A percentile compares a stretch with the other conserved stretches of the same genome.
These are phyloP conservation scores for Niveomyces coronatus DNA, from an alignment of 2,329 filamentous ascomycete species.

Conservation along the genomic window DNA sequence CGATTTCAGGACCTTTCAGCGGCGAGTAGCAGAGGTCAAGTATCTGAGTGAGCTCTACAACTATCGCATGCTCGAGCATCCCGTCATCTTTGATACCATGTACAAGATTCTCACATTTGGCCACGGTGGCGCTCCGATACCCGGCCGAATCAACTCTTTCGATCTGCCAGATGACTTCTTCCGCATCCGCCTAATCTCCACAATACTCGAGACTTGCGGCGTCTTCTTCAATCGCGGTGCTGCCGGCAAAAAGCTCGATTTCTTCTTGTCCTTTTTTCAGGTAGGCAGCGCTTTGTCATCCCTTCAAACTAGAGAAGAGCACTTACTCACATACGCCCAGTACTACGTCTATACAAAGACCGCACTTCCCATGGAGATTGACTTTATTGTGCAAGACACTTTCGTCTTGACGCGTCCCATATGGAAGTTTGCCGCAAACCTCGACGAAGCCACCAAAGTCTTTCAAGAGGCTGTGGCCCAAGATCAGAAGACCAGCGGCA, in stretches of 20 bases:
- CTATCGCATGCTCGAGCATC: conserved; percentile 92
- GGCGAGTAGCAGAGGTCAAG: conserved; percentile 88
- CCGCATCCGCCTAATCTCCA: conserved; percentile 81
- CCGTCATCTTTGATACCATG: conserved; percentile 87
- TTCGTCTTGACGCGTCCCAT: conserved; percentile 78
- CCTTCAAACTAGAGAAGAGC: neutral
- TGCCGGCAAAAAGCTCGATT: conserved; percentile 94
- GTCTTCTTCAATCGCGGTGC: conserved; percentile 91
- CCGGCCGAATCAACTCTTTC: conserved; percentile 64
- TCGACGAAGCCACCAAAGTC: conserved; percentile 72
- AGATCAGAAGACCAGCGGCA: conserved; percentile 72
- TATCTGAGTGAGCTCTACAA: conserved; percentile 96
- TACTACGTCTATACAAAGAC: conserved; percentile 94
- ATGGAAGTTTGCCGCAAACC: conserved; percentile 75
- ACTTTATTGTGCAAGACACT: conserved; percentile 91
- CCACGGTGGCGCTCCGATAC: conserved; percentile 74
- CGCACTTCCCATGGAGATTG: conserved; percentile 86
- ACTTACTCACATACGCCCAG: conserved; percentile 26
- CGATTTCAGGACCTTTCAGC: conserved; percentile 95
- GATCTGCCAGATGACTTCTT: conserved; percentile 94
- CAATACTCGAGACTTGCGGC: conserved; percentile 86
- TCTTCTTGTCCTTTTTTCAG: conserved; percentile 93
- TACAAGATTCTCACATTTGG: conserved; percentile 94
- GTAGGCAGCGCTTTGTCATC: too few relatives aligned
- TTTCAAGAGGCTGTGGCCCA: conserved; percentile 84